These are phyloP conservation scores for Paraconiothyrium sp. DNA, from an alignment of 2,329 filamentous ascomycete genomes.

Conservation along the genomic window DNA sequence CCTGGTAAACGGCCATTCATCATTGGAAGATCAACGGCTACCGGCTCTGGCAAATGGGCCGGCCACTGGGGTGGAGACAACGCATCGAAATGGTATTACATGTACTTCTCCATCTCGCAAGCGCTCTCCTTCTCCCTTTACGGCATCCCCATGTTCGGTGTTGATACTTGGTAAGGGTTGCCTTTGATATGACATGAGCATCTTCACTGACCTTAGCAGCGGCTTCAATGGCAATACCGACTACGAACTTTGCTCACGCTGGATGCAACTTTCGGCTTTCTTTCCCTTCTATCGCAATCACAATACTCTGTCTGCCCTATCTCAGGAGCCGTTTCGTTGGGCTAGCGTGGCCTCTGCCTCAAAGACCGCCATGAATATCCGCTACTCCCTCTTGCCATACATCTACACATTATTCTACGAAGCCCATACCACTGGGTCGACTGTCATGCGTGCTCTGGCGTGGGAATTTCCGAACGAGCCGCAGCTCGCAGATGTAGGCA, in stretches of 20 bases:
- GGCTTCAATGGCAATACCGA: constrained; percentile 75
- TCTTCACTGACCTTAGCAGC: constrained; percentile 19
- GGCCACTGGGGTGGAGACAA: constrained; percentile 86
- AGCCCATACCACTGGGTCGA: constrained; percentile 71
- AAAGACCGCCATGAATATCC: constrained; percentile 73
- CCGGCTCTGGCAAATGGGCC: constrained; percentile 77
- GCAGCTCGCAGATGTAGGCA: constrained; percentile 70
- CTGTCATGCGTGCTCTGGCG: constrained; percentile 75
- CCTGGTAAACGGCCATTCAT: constrained; percentile 81
- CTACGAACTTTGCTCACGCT: constrained; percentile 76
- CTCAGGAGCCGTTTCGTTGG: constrained; percentile 80
- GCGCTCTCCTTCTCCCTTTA: constrained; percentile 78
- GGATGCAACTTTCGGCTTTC: constrained; percentile 78
- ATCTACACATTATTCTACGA: constrained; percentile 77
- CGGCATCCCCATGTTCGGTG: constrained; percentile 79
- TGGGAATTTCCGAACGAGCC: constrained; percentile 81
- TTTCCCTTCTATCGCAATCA: constrained; percentile 84
- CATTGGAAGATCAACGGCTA: constrained; percentile 83
- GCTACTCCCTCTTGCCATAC: constrained; percentile 77
- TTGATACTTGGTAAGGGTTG: constrained; percentile 57
- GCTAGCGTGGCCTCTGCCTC: constrained; percentile 70
- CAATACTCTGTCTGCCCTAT: constrained; percentile 67
- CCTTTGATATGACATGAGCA: too few relatives aligned
- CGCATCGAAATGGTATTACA: constrained; percentile 73
- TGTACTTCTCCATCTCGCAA: constrained; percentile 81